Evolutionary conservation across 495 filamentous ascomycete species (phyloP).

Genomic region (Aspergillus bertholletiae): DNA sequence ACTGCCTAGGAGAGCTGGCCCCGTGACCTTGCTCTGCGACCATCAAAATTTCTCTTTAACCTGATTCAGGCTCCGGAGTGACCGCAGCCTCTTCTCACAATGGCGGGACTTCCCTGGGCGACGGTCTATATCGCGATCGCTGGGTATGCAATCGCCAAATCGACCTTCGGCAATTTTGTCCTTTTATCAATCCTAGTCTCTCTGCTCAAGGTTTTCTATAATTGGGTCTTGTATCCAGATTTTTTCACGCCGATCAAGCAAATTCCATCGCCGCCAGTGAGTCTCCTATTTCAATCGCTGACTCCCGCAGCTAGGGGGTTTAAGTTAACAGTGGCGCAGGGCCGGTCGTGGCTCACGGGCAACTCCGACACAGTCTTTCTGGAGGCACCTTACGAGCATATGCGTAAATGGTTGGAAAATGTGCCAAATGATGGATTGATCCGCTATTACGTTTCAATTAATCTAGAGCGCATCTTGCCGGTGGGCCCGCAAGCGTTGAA

Average conservation of each 20-base stretch:
- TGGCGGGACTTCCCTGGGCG: constrained; percentile 13
- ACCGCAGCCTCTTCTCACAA: neutral
- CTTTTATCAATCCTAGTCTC: constrained; percentile 21
- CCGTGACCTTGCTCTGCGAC: neutral
- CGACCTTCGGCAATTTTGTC: constrained; percentile 21
- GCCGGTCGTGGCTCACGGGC: constrained; percentile 34
- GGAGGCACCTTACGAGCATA: constrained; percentile 51
- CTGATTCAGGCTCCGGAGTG: neutral
- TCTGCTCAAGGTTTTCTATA: constrained; percentile 40
- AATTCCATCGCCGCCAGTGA: constrained; percentile 57
- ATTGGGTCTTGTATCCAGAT: constrained; percentile 62
- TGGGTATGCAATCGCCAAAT: constrained; percentile 28
- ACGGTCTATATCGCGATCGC: constrained; percentile 23
- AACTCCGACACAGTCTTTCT: constrained; percentile 22
- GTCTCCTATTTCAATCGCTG: constrained; percentile 21
- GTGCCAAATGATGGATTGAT: constrained; percentile 81
- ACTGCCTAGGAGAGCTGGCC: neutral
- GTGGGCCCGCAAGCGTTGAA: constrained; percentile 62
- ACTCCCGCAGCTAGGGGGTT: too few relatives aligned
- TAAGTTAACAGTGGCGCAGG: constrained; percentile 17
- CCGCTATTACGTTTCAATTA: constrained; percentile 63
- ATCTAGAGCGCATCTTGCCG: constrained; percentile 65
- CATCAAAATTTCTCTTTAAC: neutral
- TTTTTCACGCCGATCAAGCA: constrained; percentile 67
- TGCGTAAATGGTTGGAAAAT: constrained; percentile 59